Percentiles rank a stretch among this genome's conserved stretches.
Evolutionary conservation across 2,329 filamentous ascomycete genomes (phyloP).

Genomic region (Annulohypoxylon truncatum): DNA sequence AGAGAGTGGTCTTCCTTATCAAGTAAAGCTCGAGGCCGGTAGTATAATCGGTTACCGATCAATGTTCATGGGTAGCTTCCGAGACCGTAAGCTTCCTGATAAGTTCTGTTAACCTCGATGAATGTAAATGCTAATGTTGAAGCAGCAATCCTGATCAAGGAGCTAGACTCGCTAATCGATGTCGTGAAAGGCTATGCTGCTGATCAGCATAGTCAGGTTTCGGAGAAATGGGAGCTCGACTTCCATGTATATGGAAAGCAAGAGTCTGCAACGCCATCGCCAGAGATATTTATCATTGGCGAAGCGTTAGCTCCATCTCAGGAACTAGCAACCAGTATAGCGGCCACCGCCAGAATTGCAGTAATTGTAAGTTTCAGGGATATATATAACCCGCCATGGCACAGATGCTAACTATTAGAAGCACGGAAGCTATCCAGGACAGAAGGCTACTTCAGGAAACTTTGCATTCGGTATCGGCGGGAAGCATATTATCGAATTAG

Average conservation of each 20-base stretch:
- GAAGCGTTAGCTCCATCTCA: slow-evolving; percentile 61
- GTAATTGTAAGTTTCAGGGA: slow-evolving; percentile 47
- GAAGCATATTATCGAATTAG: slow-evolving; percentile 52
- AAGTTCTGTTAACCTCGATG: background rate
- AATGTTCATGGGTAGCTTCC: slow-evolving; percentile 59
- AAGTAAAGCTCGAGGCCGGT: slow-evolving; percentile 62
- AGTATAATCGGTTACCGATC: slow-evolving; percentile 56
- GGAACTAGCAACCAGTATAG: slow-evolving; percentile 57
- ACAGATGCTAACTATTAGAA: slow-evolving; percentile 17
- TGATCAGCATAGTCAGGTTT: slow-evolving; percentile 31
- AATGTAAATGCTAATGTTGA: slow-evolving; percentile 2
- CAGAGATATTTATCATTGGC: slow-evolving; percentile 60
- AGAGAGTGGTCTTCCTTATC: slow-evolving; percentile 51
- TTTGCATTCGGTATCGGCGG: slow-evolving; percentile 59
- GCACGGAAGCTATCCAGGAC: slow-evolving; percentile 61
- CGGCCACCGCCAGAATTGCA: slow-evolving; percentile 54
- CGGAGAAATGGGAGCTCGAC: slow-evolving; percentile 53
- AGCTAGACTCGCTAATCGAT: slow-evolving; percentile 53
- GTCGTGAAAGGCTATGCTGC: slow-evolving; percentile 48
- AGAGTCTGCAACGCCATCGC: slow-evolving; percentile 24
- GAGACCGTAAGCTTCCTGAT: slow-evolving; percentile 52
- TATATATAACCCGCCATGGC: background rate
- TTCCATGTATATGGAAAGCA: slow-evolving; percentile 61
- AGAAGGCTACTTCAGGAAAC: slow-evolving; percentile 65
- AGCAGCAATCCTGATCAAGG: slow-evolving; percentile 55